Evolutionary conservation across 1,284 basidiomycete species (phyloP).

Genomic region (Apiotrichum gamsii): DNA sequence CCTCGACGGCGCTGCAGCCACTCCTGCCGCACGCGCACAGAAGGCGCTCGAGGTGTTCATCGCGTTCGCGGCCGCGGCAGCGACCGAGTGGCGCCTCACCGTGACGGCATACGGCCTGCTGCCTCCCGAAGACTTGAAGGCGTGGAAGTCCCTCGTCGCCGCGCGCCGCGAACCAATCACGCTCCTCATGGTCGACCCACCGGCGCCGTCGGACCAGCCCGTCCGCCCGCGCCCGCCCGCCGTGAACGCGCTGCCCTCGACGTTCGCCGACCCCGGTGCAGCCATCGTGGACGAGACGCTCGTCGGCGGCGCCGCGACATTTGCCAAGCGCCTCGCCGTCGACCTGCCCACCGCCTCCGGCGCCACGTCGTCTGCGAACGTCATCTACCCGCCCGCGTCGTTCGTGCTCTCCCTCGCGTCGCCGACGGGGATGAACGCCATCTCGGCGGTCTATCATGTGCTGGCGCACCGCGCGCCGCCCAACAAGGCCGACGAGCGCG

Average conservation of each 20-base stretch:
- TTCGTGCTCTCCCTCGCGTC: conserved; percentile 26
- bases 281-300: conserved; percentile 33
- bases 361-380: neutral
- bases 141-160: conserved; percentile 17
- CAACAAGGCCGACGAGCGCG: conserved; percentile 8
- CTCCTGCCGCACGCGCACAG: neutral
- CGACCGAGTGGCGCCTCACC: conserved; percentile 25
- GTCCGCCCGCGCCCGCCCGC: conserved; percentile 13
- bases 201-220: neutral
- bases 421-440: conserved; percentile 1
- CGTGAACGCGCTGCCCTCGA: conserved; percentile 22
- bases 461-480: conserved; percentile 17
- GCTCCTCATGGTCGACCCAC: conserved; percentile 18
- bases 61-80: conserved; percentile 51
- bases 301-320: conserved; percentile 5
- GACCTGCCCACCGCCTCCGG: neutral
- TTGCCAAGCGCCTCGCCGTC: conserved; percentile 18
- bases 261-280: conserved; percentile 25
- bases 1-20: neutral
- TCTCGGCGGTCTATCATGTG: conserved; percentile 23
- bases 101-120: conserved; percentile 23
- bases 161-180: conserved; percentile 11
- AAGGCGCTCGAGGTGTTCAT: conserved; percentile 40
- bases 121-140: conserved; percentile 25
- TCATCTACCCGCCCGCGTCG: conserved; percentile 25